These are phyloP conservation scores for Uncinocarpus reesii DNA, from an alignment of 2,329 filamentous ascomycete species.

Conservation along the genomic window DNA sequence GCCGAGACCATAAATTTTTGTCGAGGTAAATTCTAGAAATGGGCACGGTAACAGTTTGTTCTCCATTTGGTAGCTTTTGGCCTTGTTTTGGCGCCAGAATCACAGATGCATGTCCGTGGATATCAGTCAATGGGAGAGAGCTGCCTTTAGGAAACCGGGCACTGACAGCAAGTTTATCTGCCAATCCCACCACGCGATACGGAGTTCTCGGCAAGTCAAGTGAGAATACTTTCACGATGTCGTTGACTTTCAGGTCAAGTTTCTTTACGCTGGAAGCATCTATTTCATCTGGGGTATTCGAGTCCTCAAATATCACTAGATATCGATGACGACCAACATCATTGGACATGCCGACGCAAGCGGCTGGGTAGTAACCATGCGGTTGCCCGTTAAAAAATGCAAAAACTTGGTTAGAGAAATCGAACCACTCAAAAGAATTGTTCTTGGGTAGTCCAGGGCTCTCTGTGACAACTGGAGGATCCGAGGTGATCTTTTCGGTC, in stretches of 20 bases:
- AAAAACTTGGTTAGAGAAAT: conserved; percentile 46
- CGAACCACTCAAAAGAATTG: background rate
- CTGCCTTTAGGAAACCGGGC: conserved; percentile 22
- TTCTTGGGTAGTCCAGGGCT: background rate
- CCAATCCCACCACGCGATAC: conserved; percentile 36
- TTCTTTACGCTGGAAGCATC: conserved; percentile 33
- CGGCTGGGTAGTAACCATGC: conserved; percentile 50
- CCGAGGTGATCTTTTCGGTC: conserved; percentile 8
- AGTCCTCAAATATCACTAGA: conserved; percentile 38
- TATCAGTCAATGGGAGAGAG: conserved; percentile 31
- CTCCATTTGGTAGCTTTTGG: conserved; percentile 15
- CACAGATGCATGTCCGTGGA: conserved; percentile 36
- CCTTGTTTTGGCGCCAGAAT: conserved; percentile 31
- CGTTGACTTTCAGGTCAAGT: conserved; percentile 37
- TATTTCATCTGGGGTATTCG: conserved; percentile 32
- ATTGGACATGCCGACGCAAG: conserved; percentile 42
- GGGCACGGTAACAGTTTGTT: conserved; percentile 32
- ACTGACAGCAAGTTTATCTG: conserved; percentile 25
- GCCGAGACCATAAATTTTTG: conserved; percentile 37
- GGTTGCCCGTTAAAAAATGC: conserved; percentile 48
- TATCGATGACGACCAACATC: conserved; percentile 34
- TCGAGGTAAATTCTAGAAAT: conserved; percentile 40
- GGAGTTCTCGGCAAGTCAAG: conserved; percentile 34
- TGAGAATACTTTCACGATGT: conserved; percentile 40
- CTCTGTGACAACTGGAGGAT: background rate